Evolutionary conservation across 345 rosid species (phyloP).

Genomic region (Salix brachista): DNA sequence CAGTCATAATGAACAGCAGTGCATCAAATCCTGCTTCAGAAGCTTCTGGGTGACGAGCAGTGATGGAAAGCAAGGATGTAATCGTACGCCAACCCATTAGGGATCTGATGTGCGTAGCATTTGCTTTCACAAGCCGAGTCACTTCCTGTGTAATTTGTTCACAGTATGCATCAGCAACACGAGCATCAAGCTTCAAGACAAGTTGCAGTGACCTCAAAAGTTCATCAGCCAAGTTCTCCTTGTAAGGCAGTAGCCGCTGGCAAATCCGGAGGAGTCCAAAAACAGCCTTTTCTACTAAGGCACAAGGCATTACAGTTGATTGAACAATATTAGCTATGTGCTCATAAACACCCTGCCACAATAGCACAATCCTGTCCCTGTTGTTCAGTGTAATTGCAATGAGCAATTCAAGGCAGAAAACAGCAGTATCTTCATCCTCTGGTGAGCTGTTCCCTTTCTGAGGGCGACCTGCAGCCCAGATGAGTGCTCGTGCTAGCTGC

Average conservation of each 20-base stretch:
- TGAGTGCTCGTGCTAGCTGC: slow-evolving; percentile 92
- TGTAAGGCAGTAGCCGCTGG: slow-evolving; percentile 94
- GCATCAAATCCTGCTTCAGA: slow-evolving; percentile 95
- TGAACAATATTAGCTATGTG: slow-evolving; percentile 96
- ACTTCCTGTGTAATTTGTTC: slow-evolving; percentile 95
- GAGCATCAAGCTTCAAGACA: slow-evolving; percentile 93
- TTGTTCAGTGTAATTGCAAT: slow-evolving; percentile 95
- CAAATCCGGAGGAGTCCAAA: slow-evolving; percentile 95
- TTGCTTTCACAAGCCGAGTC: slow-evolving; percentile 91
- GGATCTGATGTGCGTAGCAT: slow-evolving; percentile 88
- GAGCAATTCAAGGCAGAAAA: slow-evolving; percentile 92
- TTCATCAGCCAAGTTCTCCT: slow-evolving; percentile 96
- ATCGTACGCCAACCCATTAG: slow-evolving; percentile 93
- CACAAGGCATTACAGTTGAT: slow-evolving; percentile 92
- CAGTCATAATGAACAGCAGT: slow-evolving; percentile 74
- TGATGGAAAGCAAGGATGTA: slow-evolving; percentile 81
- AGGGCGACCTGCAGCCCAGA: slow-evolving; percentile 96
- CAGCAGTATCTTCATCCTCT: slow-evolving; percentile 99
- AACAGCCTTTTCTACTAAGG: slow-evolving; percentile 90
- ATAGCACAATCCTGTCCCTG: slow-evolving; percentile 85
- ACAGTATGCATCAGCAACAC: slow-evolving; percentile 96
- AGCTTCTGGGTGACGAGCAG: slow-evolving; percentile 97
- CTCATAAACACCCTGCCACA: slow-evolving; percentile 98
- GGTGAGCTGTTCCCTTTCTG: slow-evolving; percentile 88
- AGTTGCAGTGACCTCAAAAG: slow-evolving; percentile 95